Base-by-base conservation (phyloP, 1,139 yeast genomes). In the Keqinozyma sinolaborantium region DNA sequence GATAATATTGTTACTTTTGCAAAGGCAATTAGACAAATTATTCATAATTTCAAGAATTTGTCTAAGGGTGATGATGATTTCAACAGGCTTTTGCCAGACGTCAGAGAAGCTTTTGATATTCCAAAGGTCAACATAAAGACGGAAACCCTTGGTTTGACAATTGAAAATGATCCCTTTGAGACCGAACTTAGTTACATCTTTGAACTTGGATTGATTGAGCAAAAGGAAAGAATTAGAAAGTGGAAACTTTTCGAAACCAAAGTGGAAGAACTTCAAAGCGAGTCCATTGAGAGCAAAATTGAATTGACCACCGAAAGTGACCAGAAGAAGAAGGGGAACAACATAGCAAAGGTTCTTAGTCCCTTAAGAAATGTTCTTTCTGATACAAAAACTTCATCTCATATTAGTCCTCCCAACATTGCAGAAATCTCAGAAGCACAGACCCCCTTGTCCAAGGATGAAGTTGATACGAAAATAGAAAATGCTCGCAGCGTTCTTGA, bases 1-100 rank as follows among this genome's bases (percentile, higher is more conserved):
- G 95, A 84, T 42, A 81, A 81, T 43, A 50, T 77, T 3, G 71
- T 82, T 24, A 77, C 85, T 0, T 58, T 77, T 33, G 69, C 67
- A 36, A 84, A 84, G 50, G 72, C 86, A 0, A 53, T 74, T 12
- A 67, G 64, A 34, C 87, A 82, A 39, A 61, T 83, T 18, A 51
- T 53, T 24, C 60, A 61, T 31, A 80, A 82, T 32, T 79, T 79
- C 38, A 44, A 56, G 14, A 57, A 65, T 29, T 52, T 74, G 24
- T 53, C 60, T 8, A 46, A 54, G 11, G 62, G 69, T 2, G 50
- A 67, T 4, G 48, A 55, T 14, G 72, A 76, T 5, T 60, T 57
- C 33, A 56, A 59, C 11, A 47, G 60, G 23, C 45, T 68, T 3
- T 52, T 52, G 42, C 74, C 72, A 1, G 38, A 33, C n/a, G 64